phyloP scores from a whole-genome alignment of 495 filamentous ascomycete species.

The Tuber indicum region DNA sequence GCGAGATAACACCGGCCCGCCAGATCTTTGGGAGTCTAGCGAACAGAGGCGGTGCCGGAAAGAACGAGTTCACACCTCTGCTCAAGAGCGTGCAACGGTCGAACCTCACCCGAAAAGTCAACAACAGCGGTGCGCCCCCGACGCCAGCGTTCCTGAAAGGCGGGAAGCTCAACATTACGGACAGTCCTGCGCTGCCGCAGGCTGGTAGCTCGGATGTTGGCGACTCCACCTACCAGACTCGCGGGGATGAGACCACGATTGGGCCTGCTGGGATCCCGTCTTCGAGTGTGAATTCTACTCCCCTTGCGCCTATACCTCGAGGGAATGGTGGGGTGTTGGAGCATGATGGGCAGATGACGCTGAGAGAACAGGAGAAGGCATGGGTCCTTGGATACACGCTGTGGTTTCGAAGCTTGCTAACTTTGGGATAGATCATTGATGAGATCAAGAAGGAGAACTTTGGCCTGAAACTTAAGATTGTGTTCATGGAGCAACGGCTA shows the following conservation, averaged over 20 bases:
- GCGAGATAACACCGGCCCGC: slow-evolving; percentile 56
- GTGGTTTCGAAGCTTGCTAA: background rate
- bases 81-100: slow-evolving; percentile 84
- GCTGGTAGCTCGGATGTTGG: slow-evolving; percentile 51
- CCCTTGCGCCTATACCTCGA: slow-evolving; percentile 60
- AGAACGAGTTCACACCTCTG: slow-evolving; percentile 84
- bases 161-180: slow-evolving; percentile 57
- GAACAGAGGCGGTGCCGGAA: slow-evolving; percentile 55
- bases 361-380: slow-evolving; percentile 90
- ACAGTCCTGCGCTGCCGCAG: slow-evolving; percentile 57
- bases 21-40: slow-evolving; percentile 47
- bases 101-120: slow-evolving; percentile 58
- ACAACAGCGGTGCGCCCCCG: slow-evolving; percentile 52
- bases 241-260: slow-evolving; percentile 33
- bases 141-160: slow-evolving; percentile 65
- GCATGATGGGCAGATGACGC: slow-evolving; percentile 75
- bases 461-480: slow-evolving; percentile 70
- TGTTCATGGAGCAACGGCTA: slow-evolving; percentile 71
- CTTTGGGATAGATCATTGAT: slow-evolving; percentile 60
- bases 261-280: slow-evolving; percentile 51
- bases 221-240: slow-evolving; percentile 54
- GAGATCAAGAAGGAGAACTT: slow-evolving; percentile 92
- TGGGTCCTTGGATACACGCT: slow-evolving; percentile 16
- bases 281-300: slow-evolving; percentile 75
- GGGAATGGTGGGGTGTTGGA: slow-evolving; percentile 56